These are phyloP conservation scores for Millerozyma miso DNA, from an alignment of 805 yeast species.

Conservation along the genomic window DNA sequence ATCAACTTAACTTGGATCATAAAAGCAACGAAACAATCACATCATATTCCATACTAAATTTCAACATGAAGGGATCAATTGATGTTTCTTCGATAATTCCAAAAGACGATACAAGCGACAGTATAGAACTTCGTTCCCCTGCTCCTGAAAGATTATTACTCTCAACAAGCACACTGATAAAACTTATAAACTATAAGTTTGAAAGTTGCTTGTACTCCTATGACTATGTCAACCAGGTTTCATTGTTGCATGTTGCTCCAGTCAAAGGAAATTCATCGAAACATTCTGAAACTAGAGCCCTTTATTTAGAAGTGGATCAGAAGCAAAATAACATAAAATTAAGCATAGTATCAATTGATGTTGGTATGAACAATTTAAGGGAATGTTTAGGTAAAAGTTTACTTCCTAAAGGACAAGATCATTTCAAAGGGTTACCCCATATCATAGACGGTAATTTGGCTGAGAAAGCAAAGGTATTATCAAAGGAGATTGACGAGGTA, in stretches of 20 bases:
- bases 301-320: slow-evolving; percentile 36
- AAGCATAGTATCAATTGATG: slow-evolving; percentile 47
- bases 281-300: slow-evolving; percentile 37
- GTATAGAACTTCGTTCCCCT: slow-evolving; percentile 33
- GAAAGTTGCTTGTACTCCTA: slow-evolving; percentile 34
- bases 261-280: slow-evolving; percentile 43
- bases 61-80: slow-evolving; percentile 17
- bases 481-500: slow-evolving; percentile 18
- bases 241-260: slow-evolving; percentile 22
- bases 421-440: slow-evolving; percentile 24
- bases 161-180: slow-evolving; percentile 34
- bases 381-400: slow-evolving; percentile 69
- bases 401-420: slow-evolving; percentile 10
- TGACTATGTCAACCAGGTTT: slow-evolving; percentile 22
- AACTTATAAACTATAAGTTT: slow-evolving; percentile 42
- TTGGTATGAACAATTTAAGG: slow-evolving; percentile 63
- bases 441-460: slow-evolving; percentile 19
- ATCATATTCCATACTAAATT: slow-evolving; percentile 20
- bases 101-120: slow-evolving; percentile 3
- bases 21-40: slow-evolving; percentile 10
- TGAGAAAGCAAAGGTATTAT: slow-evolving; percentile 10
- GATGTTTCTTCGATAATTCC: slow-evolving; percentile 15
- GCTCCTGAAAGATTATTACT: slow-evolving; percentile 46
- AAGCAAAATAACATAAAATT: slow-evolving; percentile 42
- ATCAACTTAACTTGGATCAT: slow-evolving; percentile 15